Evolutionary conservation across 768 basidiomycete species (phyloP), one percentile per base, ranked within the genome.

Genomic region (Phlebiopsis gigantea): DNA sequence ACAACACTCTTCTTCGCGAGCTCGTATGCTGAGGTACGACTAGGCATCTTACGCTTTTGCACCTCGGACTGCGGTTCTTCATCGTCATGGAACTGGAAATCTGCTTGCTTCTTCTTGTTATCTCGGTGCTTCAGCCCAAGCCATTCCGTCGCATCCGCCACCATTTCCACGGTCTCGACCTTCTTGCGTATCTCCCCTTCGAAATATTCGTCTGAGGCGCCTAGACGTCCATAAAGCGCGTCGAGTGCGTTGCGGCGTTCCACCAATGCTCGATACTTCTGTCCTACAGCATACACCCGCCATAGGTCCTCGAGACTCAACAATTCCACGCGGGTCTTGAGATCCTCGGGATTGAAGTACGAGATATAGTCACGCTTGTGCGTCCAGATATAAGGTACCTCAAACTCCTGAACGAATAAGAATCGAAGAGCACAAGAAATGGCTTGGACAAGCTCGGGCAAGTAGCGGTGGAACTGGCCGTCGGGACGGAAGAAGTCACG

Each of bases 321-420:
- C 28, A 98, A 83, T 59, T 89, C 87, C 21, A 81, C 66, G 34
- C 81, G 82, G n/a, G 78, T 67, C 30, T 80, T 76, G 50, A 83
- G 78, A 57, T 88, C 84, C 29, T 73, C 69, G 46, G 82, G 77
- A 65, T 93, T 89, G 70, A 90, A 90, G 69, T 88, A 82, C 46
- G 85, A 84, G 64, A 98, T 87, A 65, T 90, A 88, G 69, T 99
- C 97, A 34, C 90, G 82, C 65, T 90, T 91, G 76, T 98, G 93
- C 17, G 85, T 83, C 88, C 90, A 97, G 60, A 98, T 85, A 72
- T 93, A 95, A 0, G 97, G 93, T 6, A 98, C 95, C 69, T 99
- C 97, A 61, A 90, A 87, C 63, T 91, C 84, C 43, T 93, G 84
- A 49, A 92, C 72, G 71, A 98, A 95, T 54, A 98, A 77, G 68